Percentiles rank a stretch among this genome's conserved stretches.
phyloP scores from a whole-genome alignment of 169 alveolate genomes.

The Plasmodium malariae region DNA sequence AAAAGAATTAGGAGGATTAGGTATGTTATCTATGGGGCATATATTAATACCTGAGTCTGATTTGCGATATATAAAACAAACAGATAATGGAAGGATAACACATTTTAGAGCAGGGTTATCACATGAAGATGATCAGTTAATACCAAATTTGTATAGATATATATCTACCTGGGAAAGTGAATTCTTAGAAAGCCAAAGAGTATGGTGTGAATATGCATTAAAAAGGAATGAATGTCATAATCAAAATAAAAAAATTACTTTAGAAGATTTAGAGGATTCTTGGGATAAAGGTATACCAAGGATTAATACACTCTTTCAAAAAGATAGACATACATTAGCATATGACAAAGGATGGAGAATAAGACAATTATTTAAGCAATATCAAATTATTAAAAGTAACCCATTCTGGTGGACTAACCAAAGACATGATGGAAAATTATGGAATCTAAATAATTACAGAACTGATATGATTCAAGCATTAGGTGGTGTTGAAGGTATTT shows the following conservation, averaged over 20 bases:
- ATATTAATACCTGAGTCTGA: conserved; percentile 99
- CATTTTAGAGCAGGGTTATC: conserved; percentile 99
- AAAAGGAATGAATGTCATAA: conserved; percentile 99
- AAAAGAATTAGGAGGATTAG: conserved; percentile 99
- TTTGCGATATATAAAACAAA: conserved; percentile 96
- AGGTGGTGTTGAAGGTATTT: conserved; percentile 99
- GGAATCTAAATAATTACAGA: conserved; percentile 99
- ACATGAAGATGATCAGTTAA: conserved; percentile 99
- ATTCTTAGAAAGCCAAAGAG: conserved; percentile 99
- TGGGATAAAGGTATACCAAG: conserved; percentile 99
- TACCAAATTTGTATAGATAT: conserved; percentile 98
- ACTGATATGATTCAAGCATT: conserved; percentile 99
- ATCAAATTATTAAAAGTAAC: conserved; percentile 95
- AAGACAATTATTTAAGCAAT: conserved; percentile 98
- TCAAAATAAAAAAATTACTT: conserved; percentile 98
- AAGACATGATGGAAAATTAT: conserved; percentile 99
- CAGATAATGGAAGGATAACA: conserved; percentile 98
- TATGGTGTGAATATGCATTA: conserved; percentile 99
- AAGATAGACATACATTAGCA: conserved; percentile 99
- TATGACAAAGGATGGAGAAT: conserved; percentile 99
- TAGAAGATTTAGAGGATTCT: conserved; percentile 99
- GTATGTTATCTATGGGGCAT: conserved; percentile 99
- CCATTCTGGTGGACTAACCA: conserved; percentile 99
- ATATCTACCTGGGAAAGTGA: conserved; percentile 99
- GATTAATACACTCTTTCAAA: conserved; percentile 99